phyloP scores from a whole-genome alignment of 768 basidiomycete genomes.

The Pleurotus salmoneostramineus region DNA sequence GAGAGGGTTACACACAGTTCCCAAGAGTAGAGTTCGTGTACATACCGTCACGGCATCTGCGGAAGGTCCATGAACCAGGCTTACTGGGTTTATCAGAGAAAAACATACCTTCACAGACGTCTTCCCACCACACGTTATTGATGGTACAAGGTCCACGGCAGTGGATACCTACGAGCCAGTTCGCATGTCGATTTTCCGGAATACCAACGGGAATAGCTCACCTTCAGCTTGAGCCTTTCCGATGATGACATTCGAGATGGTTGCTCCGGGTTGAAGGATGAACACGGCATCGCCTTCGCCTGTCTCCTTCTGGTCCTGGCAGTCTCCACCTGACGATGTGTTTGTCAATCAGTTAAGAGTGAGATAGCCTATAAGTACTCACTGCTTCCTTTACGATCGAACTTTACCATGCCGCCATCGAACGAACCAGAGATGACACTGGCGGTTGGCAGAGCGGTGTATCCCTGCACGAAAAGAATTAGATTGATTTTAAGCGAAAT shows the following conservation, averaged over 20 bases:
- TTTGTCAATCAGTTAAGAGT: background rate
- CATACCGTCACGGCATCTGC: slow-evolving; percentile 17
- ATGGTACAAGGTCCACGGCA: slow-evolving; percentile 24
- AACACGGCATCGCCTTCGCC: slow-evolving; percentile 25
- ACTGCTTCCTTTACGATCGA: slow-evolving; percentile 24
- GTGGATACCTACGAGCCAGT: slow-evolving; percentile 20
- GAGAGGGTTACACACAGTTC: background rate
- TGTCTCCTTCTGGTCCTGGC: slow-evolving; percentile 22
- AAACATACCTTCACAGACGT: slow-evolving; percentile 25
- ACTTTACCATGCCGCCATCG: slow-evolving; percentile 23
- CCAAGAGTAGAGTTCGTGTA: too few relatives aligned
- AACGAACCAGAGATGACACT: slow-evolving; percentile 23
- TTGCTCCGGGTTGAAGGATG: slow-evolving; percentile 22
- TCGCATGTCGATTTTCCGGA: too few relatives aligned
- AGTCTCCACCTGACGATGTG: slow-evolving; percentile 16
- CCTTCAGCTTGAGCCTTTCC: slow-evolving; percentile 25
- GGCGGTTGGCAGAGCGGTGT: slow-evolving; percentile 23
- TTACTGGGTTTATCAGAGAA: too few relatives aligned
- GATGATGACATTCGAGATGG: slow-evolving; percentile 25
- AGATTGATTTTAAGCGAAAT: too few relatives aligned
- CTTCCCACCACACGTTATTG: slow-evolving; percentile 26
- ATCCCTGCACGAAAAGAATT: slow-evolving; percentile 13
- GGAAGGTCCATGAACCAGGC: background rate
- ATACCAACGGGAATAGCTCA: too few relatives aligned
- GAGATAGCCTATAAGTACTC: background rate